phyloP scores from a whole-genome alignment of 2,329 filamentous ascomycete genomes.

The Metarhizium guizhouense region DNA sequence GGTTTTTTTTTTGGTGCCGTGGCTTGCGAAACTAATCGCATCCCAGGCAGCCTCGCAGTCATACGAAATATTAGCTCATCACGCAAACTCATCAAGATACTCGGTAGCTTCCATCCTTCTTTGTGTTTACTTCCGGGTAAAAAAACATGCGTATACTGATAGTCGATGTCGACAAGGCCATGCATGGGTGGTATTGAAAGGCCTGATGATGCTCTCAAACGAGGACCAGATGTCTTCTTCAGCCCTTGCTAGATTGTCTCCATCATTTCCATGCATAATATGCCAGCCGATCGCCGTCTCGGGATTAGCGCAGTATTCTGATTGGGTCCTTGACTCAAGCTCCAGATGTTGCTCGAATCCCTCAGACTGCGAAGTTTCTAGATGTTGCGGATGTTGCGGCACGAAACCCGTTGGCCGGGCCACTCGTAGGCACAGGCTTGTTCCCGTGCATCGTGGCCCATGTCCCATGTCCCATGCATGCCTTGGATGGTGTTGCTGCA shows the following conservation, averaged over 20 bases:
- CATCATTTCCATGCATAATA: slow-evolving; percentile 7
- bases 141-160: too few species aligned
- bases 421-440: neutral
- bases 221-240: neutral
- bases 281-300: slow-evolving; percentile 10
- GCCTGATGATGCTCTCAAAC: neutral
- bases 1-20: neutral
- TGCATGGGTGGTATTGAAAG: neutral
- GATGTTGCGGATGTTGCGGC: neutral
- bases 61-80: neutral
- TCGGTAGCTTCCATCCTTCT: neutral
- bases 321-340: slow-evolving; percentile 6
- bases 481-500: neutral
- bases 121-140: neutral
- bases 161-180: too few species aligned
- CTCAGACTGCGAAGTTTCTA: neutral
- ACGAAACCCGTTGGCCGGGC: neutral
- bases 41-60: neutral
- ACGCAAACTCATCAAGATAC: neutral
- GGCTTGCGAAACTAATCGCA: neutral
- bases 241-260: neutral
- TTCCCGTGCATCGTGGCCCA: neutral
- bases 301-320: slow-evolving; percentile 8
- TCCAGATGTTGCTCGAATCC: too few species aligned
- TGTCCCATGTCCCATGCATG: neutral